These are phyloP conservation scores for Septoria petroselini DNA, from an alignment of 2,329 filamentous ascomycete genomes.

Conservation along the genomic window DNA sequence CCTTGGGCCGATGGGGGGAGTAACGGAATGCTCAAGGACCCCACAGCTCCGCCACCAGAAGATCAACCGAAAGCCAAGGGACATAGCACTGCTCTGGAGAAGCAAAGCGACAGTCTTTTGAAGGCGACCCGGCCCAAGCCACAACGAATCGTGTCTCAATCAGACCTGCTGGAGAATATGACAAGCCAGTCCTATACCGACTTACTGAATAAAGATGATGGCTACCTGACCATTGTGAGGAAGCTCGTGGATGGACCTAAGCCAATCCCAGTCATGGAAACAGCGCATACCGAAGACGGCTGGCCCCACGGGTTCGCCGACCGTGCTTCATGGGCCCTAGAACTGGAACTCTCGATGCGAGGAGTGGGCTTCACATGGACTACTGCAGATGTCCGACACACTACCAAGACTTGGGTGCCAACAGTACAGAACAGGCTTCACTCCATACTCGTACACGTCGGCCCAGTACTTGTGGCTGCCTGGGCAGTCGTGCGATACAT, in stretches of 20 bases:
- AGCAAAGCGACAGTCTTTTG: conserved; percentile 13
- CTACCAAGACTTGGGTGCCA: conserved; percentile 45
- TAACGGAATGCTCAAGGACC: conserved; percentile 22
- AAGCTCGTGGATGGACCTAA: conserved; percentile 28
- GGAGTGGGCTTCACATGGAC: conserved; percentile 48
- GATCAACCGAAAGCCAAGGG: conserved; percentile 3
- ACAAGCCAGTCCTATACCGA: conserved; percentile 27
- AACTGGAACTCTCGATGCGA: conserved; percentile 46
- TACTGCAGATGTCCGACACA: conserved; percentile 46
- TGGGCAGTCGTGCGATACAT: conserved; percentile 39
- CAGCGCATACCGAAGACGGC: conserved; percentile 41
- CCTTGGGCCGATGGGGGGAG: conserved; percentile 25
- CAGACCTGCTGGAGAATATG: conserved; percentile 30
- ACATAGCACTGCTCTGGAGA: conserved; percentile 9
- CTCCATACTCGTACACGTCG: conserved; percentile 41
- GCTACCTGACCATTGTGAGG: conserved; percentile 22
- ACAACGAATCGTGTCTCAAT: conserved; percentile 22
- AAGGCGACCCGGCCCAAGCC: conserved; percentile 14
- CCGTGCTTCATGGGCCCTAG: conserved; percentile 46
- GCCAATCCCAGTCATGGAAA: conserved; percentile 40
- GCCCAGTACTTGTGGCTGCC: conserved; percentile 39
- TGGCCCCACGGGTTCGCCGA: conserved; percentile 42
- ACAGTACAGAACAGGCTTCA: conserved; percentile 42
- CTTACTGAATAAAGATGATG: conserved; percentile 22
- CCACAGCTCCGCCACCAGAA: conserved; percentile 3